Base-by-base conservation (phyloP, 495 filamentous ascomycete genomes). In the Entonaema liquescens region DNA sequence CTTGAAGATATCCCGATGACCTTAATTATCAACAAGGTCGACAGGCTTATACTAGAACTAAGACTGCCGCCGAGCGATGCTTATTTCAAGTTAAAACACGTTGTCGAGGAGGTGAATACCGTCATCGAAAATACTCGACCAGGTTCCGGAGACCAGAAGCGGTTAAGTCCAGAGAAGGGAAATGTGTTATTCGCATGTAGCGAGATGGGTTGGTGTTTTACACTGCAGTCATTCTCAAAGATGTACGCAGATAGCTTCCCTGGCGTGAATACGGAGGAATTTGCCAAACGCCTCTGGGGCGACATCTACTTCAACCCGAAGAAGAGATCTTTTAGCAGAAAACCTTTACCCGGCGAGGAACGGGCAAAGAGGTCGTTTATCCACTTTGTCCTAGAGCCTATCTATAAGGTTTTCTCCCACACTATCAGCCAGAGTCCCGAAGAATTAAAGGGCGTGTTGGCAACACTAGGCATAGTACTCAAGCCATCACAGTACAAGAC, bases 41-140 rank as follows among this genome's bases (percentile, higher is more conserved):
- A 99, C 71, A 89, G 95, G 40, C 82, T 99, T 61, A 97, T 99
- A 60, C 81, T 99, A 35, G 95, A 99, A 78, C 87, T 99, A 59
- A 96, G 97, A 78, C 86, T 99, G 15, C 96, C 96, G 1, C 96
- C 96, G 4, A 92, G 89, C 67, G 95, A 99, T 77, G 95, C 95
- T 25, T 99, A 98, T 78, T 98, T 97, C 87, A 99, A 99, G 81
- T 79, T 99, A 56, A 98, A 98, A 75, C 95, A 98, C 80, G 94
- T 97, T 23, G 90, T 99, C 72, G 95, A 99, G 79, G 93, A 98
- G 79, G 93, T 98, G 74, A 99, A 99, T 79, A 98, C 92, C 0
- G 84, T 94, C 73, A 98, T 99, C 76, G 94, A 97, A 70, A 92
- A 89, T 74, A 89, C 91, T 7, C 82, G 94, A 11, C 95, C 95